Percentiles rank a stretch among this genome's conserved stretches.
Conservation (phyloP, 2,329 filamentous ascomycete species). For the Alternaria ethzedia region DNA sequence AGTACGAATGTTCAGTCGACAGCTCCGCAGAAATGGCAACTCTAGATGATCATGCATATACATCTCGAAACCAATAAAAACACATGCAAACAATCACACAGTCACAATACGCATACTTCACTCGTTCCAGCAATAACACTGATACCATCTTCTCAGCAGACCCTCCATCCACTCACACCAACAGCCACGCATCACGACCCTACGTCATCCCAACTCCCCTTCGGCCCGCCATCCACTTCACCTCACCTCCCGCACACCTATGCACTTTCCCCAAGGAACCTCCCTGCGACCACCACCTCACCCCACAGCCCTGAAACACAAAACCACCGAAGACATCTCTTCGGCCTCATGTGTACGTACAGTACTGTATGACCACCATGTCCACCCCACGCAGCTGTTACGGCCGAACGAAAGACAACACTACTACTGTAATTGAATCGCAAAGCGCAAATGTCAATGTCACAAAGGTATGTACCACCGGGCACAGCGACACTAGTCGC, state of each 20-base stretch:
- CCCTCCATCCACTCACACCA: background rate
- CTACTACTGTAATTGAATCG: background rate
- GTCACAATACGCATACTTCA: background rate
- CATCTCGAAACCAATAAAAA: background rate
- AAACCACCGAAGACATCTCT: background rate
- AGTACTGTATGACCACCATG: background rate
- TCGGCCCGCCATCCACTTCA: background rate
- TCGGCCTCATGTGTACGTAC: background rate
- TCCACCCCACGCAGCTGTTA: background rate
- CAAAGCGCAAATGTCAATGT: background rate
- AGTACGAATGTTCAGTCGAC: slow-evolving; percentile 31
- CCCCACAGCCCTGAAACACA: background rate
- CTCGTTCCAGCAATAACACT: background rate
- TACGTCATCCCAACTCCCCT: background rate
- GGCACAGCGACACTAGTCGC: background rate
- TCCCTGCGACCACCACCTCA: background rate
- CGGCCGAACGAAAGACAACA: background rate
- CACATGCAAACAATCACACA: background rate
- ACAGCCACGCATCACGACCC: background rate
- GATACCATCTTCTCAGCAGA: background rate
- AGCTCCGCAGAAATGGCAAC: slow-evolving; percentile 32
- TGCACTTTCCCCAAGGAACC: background rate
- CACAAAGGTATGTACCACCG: background rate
- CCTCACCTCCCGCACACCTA: background rate
- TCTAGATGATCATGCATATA: slow-evolving; percentile 13